Evolutionary conservation across 306 rosid genomes (phyloP), one percentile per base, ranked within the genome.

Genomic region (Aeschynomene evenia): DNA sequence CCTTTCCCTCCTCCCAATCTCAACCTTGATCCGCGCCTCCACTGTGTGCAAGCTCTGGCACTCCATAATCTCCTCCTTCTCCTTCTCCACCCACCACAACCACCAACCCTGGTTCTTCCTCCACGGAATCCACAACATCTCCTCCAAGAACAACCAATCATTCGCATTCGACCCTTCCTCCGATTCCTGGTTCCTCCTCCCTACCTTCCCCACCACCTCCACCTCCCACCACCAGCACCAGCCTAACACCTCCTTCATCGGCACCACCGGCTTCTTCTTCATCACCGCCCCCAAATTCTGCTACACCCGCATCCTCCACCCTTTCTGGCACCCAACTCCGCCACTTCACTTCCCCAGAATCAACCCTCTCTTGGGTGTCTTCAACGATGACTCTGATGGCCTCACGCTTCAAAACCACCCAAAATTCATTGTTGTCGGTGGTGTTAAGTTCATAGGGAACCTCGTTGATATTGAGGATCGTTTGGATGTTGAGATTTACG

Each of bases 111-210:
- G 96, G 98, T 89, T 92, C 61, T 87, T 89, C 79, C 96, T 92
- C 66, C 79, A 83, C 23, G 95, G 89, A 21, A 77, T 92, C 85
- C 95, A 92, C 74, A 92, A 89, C 79, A 86, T 88, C 57, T 79
- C 95, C 51, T 83, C 91, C 26, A 88, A 86, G 51, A 86, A 84
- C 81, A 81, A 92, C 59, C 96, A 89, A 64, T 84, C 89, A 48
- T 89, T 92, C 28, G 92, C 95, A 62, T 92, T 87, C 52, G 98
- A 89, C 56, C 96, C 95, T 2, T 18, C 85, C 31, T 86, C 95
- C 49, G 49, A 85, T 20, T 75, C 68, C 12, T 89, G 95, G 98
- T 77, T 92, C 73, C 77, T 73, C 53, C 86, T 86, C 42, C 96
- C 96, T 0, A 54, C 81, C n/a, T 48, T 75, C 78, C 65, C 72